Conservation (phyloP, 1,284 basidiomycete genomes). For the Moesziomyces sp. region DNA sequence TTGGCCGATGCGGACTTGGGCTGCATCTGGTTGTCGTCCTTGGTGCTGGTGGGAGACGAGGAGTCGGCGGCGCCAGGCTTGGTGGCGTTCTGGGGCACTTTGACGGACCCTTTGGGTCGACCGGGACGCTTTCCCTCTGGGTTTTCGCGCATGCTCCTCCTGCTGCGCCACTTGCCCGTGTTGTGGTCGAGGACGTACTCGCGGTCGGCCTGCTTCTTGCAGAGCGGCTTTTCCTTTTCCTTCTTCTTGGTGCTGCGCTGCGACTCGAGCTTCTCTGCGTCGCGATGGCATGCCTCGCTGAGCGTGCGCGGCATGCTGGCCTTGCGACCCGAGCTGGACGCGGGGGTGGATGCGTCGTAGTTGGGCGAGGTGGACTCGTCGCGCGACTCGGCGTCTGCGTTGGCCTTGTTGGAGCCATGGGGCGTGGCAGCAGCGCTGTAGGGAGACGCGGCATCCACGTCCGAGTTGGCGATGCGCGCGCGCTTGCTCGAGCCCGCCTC, state of each 20-base stretch:
- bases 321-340: slow-evolving; percentile 24
- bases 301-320: slow-evolving; percentile 44
- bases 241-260: slow-evolving; percentile 38
- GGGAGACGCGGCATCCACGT: slow-evolving; percentile 27
- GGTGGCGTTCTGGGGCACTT: slow-evolving; percentile 19
- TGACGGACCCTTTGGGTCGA: slow-evolving; percentile 47
- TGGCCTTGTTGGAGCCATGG: slow-evolving; percentile 5
- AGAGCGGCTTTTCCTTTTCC: slow-evolving; percentile 30
- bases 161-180: slow-evolving; percentile 51
- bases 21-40: slow-evolving; percentile 4
- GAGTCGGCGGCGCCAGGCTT: slow-evolving; percentile 13
- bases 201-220: slow-evolving; percentile 44
- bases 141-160: slow-evolving; percentile 54
- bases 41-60: slow-evolving; percentile 7
- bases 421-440: slow-evolving; percentile 19
- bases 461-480: slow-evolving; percentile 16
- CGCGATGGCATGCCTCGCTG: slow-evolving; percentile 47
- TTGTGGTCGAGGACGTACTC: slow-evolving; percentile 41
- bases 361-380: slow-evolving; percentile 29
- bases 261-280: slow-evolving; percentile 39
- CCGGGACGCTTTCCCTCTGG: slow-evolving; percentile 45
- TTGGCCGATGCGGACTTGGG: slow-evolving; percentile 1
- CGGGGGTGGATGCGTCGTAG: slow-evolving; percentile 21
- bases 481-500: slow-evolving; percentile 22
- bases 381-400: slow-evolving; percentile 6